Base-by-base conservation (phyloP, 2,329 filamentous ascomycete species). In the Curvularia sp. region DNA sequence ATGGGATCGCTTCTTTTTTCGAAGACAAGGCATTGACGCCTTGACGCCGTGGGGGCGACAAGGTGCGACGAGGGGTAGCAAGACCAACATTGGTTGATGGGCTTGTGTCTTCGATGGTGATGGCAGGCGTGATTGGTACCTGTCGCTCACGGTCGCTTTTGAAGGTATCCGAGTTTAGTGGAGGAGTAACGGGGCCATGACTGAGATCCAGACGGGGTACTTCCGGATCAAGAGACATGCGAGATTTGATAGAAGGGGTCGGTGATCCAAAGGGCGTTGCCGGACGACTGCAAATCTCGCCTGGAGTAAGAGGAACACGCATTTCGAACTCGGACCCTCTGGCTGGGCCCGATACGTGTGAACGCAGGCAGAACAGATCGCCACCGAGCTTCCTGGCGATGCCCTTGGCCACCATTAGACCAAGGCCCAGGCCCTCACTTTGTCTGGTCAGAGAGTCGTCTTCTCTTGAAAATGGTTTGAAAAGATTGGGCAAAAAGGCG, bases 371-470 rank as follows among this genome's bases (percentile, higher is more conserved):
- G 50, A 84, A 82, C 19, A 91, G 77, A 73, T 91, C 88, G 15
- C 89, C 89, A 25, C 88, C 87, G 55, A 91, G 83, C 70, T 87
- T 89, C 53, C 88, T 82, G 5, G 88, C 86, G 45, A 90, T 80
- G 3, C 88, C 88, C 74, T 90, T 91, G 0, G 88, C 89, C n/a
- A 91, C 89, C 69, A 91, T 81, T 10, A 91, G 77, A 27, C 89
- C 88, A 6, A 91, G 78, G 0, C 89, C 89, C 3, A 91, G 79
- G 0, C 89, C 89, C 72, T 91, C 89, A 69, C 84, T 88, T 60
- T 84, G 83, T 42, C 89, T 81, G 6, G 87, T 90, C 13, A 87
- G 84, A 1, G 88, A 89, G 49, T 86, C 83, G 71, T 91, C 88
- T 74, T 89, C 86, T 59, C 88, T 83, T 23, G 88, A 86, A 72